Conservation (phyloP, 1,139 yeast genomes). For the Hyphopichia khmerensis region DNA sequence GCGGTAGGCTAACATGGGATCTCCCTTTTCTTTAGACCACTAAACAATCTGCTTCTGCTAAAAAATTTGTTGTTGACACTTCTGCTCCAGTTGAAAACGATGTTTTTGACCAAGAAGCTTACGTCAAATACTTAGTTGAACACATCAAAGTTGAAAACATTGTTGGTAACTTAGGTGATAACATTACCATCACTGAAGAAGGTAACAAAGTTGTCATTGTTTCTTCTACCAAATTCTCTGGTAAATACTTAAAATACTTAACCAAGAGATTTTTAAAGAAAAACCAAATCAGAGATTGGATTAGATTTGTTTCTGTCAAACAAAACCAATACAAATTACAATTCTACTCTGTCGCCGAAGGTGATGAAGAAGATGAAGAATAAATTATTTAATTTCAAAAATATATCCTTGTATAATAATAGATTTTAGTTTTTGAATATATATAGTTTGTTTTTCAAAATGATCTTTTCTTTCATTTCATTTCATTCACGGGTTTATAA, state of each 20-base stretch:
- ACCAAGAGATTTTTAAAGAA: slow-evolving; percentile 99
- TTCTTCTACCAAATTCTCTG: slow-evolving; percentile 94
- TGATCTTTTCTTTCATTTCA: neutral
- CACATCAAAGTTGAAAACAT: slow-evolving; percentile 98
- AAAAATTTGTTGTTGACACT: slow-evolving; percentile 95
- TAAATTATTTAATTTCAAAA: slow-evolving; percentile 29
- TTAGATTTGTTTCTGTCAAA: slow-evolving; percentile 96
- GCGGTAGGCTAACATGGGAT: slow-evolving; percentile 59
- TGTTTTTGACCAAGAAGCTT: slow-evolving; percentile 96
- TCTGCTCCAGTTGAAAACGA: slow-evolving; percentile 97
- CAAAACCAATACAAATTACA: slow-evolving; percentile 97
- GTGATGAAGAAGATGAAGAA: slow-evolving; percentile 95
- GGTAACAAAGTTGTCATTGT: slow-evolving; percentile 86
- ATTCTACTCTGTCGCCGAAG: slow-evolving; percentile 97
- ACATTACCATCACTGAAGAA: slow-evolving; percentile 83
- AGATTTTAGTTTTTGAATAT: slow-evolving; percentile 1
- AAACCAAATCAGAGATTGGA: slow-evolving; percentile 99
- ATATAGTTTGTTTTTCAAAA: slow-evolving; percentile 3
- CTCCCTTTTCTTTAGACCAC: slow-evolving; percentile 51
- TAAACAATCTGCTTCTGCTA: slow-evolving; percentile 76
- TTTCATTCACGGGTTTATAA: neutral
- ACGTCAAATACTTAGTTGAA: slow-evolving; percentile 97
- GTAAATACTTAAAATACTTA: slow-evolving; percentile 99
- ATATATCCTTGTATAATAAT: slow-evolving; percentile 2
- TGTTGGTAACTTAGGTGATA: slow-evolving; percentile 96